Conservation (phyloP, 352 stramenopile genomes). For the Globisporangium emineosum region DNA sequence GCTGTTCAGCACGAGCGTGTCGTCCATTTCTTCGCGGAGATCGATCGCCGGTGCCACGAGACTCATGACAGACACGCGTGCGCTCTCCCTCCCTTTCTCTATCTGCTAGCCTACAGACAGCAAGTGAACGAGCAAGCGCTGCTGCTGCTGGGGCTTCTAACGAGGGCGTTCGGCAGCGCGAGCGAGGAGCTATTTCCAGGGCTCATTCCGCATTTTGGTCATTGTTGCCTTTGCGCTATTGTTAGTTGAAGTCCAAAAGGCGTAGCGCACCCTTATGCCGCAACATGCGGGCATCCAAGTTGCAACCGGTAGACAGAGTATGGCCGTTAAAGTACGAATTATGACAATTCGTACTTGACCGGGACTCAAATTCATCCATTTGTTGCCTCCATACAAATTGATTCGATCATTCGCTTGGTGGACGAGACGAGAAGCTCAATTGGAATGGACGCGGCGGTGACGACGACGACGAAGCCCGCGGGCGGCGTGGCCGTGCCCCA, state of each 20-base stretch:
- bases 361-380: background rate
- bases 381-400: background rate
- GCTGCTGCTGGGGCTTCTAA: background rate
- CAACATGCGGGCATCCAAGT: background rate
- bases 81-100: background rate
- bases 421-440: constrained; percentile 9
- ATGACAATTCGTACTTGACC: background rate
- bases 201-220: background rate
- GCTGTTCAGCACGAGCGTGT: background rate
- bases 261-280: background rate
- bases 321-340: background rate
- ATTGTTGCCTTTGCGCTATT: background rate
- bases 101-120: background rate
- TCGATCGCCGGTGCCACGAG: constrained; percentile 33
- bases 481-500: constrained; percentile 12
- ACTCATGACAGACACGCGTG: constrained; percentile 27
- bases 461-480: constrained; percentile 10
- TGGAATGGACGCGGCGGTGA: constrained; percentile 15
- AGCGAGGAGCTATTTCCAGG: constrained; percentile 6
- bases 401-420: constrained; percentile 5
- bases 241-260: background rate
- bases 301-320: background rate
- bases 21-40: constrained; percentile 54
- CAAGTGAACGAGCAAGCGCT: background rate
- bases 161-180: background rate